A percentile compares a stretch with the other conserved stretches of the same genome.
phyloP scores from a whole-genome alignment of 2,329 filamentous ascomycete species.

The Aspergillus caelatus region DNA sequence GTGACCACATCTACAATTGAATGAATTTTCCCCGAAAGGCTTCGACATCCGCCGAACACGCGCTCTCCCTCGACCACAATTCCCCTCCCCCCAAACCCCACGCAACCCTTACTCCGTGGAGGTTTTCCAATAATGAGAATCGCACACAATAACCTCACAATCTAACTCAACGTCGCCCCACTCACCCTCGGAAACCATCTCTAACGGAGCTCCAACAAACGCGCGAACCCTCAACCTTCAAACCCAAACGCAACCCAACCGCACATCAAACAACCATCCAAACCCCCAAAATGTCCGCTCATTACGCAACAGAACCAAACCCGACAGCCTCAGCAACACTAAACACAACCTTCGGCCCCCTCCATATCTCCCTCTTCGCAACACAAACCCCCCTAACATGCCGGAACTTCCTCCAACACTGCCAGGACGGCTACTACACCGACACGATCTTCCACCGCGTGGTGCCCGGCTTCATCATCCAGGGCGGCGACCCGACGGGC shows the following conservation, averaged over 20 bases:
- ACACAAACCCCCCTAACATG: slow-evolving; percentile 89
- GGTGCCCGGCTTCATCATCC: slow-evolving; percentile 87
- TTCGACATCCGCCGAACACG: slow-evolving; percentile 19
- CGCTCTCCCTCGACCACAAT: neutral
- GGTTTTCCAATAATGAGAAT: neutral
- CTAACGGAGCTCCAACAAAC: neutral
- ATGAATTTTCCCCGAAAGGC: slow-evolving; percentile 20
- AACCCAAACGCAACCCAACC: neutral
- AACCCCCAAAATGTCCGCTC: slow-evolving; percentile 70
- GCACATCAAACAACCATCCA: neutral
- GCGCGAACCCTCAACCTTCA: neutral
- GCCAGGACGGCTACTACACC: slow-evolving; percentile 93
- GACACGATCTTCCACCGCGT: slow-evolving; percentile 92
- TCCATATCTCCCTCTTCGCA: slow-evolving; percentile 90
- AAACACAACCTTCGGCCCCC: slow-evolving; percentile 85
- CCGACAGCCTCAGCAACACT: slow-evolving; percentile 90
- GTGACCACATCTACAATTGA: slow-evolving; percentile 10
- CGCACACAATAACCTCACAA: neutral
- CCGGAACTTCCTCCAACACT: slow-evolving; percentile 94
- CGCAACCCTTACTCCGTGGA: neutral
- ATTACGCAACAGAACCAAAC: slow-evolving; percentile 93
- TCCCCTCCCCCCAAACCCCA: neutral
- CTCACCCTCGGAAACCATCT: neutral
- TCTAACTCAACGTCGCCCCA: neutral
- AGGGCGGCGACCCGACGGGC: slow-evolving; percentile 92